phyloP scores from a whole-genome alignment of 345 rosid species.

The Acer campestre region DNA sequence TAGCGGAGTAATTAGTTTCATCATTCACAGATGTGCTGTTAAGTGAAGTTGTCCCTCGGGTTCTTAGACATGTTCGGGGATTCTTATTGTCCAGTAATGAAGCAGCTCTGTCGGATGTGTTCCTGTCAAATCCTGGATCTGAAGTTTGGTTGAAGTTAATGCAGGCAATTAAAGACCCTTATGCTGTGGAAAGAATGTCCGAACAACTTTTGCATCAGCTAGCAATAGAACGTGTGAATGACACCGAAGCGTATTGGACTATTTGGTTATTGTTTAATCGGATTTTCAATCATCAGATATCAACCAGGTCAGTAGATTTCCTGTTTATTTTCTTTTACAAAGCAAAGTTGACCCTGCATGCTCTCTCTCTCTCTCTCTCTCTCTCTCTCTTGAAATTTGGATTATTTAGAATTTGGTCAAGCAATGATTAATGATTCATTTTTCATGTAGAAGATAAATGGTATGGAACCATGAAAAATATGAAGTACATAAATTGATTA shows the following conservation, averaged over 20 bases:
- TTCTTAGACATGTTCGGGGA: conserved; percentile 59
- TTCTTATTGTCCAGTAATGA: conserved; percentile 46
- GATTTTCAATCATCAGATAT: conserved; percentile 43
- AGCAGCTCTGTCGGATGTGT: conserved; percentile 36
- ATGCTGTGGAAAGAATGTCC: conserved; percentile 77
- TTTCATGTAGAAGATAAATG: no score
- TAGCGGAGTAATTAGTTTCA: conserved; percentile 12
- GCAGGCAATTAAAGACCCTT: conserved; percentile 72
- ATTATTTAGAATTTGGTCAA: no score
- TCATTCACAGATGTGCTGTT: conserved; percentile 72
- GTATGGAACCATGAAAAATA: no score
- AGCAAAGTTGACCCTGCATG: neutral
- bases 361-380: no score
- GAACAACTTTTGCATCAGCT: conserved; percentile 82
- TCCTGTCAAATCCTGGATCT: conserved; percentile 47
- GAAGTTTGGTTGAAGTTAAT: conserved; percentile 67
- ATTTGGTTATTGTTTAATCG: conserved; percentile 71
- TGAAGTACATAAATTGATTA: neutral
- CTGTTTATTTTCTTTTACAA: neutral
- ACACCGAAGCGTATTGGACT: conserved; percentile 85
- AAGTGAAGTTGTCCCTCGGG: conserved; percentile 60
- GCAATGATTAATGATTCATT: no score
- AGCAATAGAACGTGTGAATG: conserved; percentile 54
- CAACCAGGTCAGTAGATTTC: conserved; percentile 60
- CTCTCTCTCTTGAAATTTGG: no score